phyloP scores from a whole-genome alignment of 2,329 filamentous ascomycete genomes.

The Ambrosiella xylebori region DNA sequence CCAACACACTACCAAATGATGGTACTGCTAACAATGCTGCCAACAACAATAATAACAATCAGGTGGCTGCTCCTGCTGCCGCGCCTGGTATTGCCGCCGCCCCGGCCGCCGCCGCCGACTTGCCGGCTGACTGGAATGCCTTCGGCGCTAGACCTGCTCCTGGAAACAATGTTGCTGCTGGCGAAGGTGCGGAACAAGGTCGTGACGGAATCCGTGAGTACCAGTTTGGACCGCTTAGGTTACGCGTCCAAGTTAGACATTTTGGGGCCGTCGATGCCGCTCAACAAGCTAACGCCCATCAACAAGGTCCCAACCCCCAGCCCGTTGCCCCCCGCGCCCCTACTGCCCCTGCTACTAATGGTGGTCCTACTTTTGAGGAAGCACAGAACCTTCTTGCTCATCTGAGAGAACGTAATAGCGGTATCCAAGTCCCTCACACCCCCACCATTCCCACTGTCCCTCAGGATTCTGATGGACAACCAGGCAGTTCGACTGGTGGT shows the following conservation, averaged over 20 bases:
- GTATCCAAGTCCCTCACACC: not conserved
- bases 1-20: constrained; percentile 23
- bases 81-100: not conserved
- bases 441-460: not conserved
- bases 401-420: not conserved
- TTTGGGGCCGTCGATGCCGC: constrained; percentile 17
- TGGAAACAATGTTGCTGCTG: not conserved
- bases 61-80: constrained; percentile 5
- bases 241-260: constrained; percentile 18
- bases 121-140: not conserved
- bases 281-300: constrained; percentile 12
- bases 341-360: not conserved
- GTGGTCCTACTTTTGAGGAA: not conserved
- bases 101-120: not conserved
- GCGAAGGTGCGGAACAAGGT: not conserved
- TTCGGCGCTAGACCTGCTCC: not conserved
- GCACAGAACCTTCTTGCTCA: not conserved
- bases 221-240: constrained; percentile 7
- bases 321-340: not conserved
- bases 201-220: constrained; percentile 10
- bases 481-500: not conserved
- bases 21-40: not conserved
- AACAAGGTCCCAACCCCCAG: constrained; percentile 5
- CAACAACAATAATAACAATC: constrained; percentile 15
- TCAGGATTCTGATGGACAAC: not conserved